Percentiles rank a stretch among this genome's conserved stretches.
Evolutionary conservation across 2,329 filamentous ascomycete species (phyloP).

Genomic region (Teratosphaeria epicoccoides): DNA sequence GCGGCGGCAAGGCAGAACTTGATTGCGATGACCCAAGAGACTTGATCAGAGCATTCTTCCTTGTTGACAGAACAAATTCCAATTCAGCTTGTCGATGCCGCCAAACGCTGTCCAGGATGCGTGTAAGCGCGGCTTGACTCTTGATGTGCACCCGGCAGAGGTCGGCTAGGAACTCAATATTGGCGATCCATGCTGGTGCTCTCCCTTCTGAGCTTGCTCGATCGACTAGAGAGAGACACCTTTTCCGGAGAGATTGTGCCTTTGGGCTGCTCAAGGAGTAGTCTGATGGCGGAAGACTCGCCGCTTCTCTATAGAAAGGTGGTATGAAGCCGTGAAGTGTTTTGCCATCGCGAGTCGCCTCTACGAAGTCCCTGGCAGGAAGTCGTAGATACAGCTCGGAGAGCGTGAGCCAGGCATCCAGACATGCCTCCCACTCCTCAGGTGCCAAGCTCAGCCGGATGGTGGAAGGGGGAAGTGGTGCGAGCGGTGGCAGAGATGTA

Average conservation of each 20-base stretch:
- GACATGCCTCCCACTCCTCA: slow-evolving; percentile 65
- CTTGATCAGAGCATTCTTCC: slow-evolving; percentile 53
- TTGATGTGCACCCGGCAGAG: slow-evolving; percentile 57
- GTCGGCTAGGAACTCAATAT: slow-evolving; percentile 48
- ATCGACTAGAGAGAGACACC: slow-evolving; percentile 51
- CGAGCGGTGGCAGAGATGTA: slow-evolving; percentile 57
- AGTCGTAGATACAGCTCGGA: slow-evolving; percentile 54
- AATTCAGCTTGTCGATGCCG: slow-evolving; percentile 39
- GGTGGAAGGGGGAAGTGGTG: slow-evolving; percentile 60
- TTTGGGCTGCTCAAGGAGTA: slow-evolving; percentile 26
- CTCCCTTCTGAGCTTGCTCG: slow-evolving; percentile 17
- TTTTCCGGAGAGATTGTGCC: slow-evolving; percentile 46
- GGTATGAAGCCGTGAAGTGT: slow-evolving; percentile 54
- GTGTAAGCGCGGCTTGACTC: slow-evolving; percentile 42
- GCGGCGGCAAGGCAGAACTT: slow-evolving; percentile 41
- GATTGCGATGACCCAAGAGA: slow-evolving; percentile 54
- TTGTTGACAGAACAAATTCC: slow-evolving; percentile 45
- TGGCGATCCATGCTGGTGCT: slow-evolving; percentile 40
- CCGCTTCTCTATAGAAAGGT: slow-evolving; percentile 53
- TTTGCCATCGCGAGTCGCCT: slow-evolving; percentile 43
- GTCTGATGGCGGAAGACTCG: slow-evolving; percentile 12
- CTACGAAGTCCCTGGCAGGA: slow-evolving; percentile 44
- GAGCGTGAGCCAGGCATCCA: slow-evolving; percentile 66
- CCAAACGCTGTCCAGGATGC: slow-evolving; percentile 43
- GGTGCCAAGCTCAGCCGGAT: slow-evolving; percentile 57